Conservation (phyloP, 78 protist genomes). For the Salpingoeca rosetta region DNA sequence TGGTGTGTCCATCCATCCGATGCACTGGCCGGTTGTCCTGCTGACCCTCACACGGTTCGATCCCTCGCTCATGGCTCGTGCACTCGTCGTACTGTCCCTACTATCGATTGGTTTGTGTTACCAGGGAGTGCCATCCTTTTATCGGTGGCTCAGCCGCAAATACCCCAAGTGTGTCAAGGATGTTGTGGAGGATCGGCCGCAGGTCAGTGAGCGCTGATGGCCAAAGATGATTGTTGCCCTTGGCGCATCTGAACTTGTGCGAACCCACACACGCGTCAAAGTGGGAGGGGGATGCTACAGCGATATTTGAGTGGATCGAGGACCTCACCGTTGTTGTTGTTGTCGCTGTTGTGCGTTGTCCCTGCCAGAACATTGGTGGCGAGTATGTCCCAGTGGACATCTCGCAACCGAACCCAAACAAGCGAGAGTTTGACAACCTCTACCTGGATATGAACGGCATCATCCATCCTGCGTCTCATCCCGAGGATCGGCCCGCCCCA, state of each 20-base stretch:
- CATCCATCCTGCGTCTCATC: slow-evolving; percentile 94
- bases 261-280: no score
- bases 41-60: no score
- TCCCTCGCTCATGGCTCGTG: no score
- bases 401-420: neutral
- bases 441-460: slow-evolving; percentile 99
- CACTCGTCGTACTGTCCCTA: no score
- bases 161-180: neutral
- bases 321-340: neutral
- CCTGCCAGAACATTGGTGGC: neutral
- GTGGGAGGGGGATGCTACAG: neutral
- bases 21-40: no score
- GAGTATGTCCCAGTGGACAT: neutral
- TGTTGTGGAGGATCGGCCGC: neutral
- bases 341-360: neutral
- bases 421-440: slow-evolving; percentile 69
- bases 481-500: slow-evolving; percentile 44
- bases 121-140: neutral
- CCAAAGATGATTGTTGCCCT: neutral
- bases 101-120: no score
- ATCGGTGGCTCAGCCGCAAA: neutral
- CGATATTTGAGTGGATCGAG: neutral
- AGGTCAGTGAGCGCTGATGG: neutral
- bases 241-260: no score
- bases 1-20: no score